A percentile compares a stretch with the other conserved stretches of the same genome.
phyloP scores from a whole-genome alignment of 306 rosid species.

The Parietaria judaica region DNA sequence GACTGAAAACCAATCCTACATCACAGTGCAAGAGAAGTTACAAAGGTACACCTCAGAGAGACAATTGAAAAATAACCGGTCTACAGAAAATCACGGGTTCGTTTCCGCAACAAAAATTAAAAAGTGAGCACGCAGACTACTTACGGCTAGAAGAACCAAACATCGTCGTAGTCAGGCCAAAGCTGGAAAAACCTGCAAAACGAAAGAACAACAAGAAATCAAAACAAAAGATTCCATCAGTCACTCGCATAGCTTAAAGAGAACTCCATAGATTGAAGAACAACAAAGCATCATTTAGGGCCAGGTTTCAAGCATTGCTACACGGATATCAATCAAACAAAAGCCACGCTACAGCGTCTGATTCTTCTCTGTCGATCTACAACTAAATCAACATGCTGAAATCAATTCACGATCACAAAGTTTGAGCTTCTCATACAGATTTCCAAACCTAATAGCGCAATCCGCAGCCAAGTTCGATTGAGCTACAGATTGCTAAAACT shows the following conservation, averaged over 20 bases:
- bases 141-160: slow-evolving; percentile 76
- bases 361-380: slow-evolving; percentile 8
- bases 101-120: not conserved
- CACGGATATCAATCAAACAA: slow-evolving; percentile 21
- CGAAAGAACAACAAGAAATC: too few relatives aligned
- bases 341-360: slow-evolving; percentile 49
- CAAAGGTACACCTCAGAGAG: too few relatives aligned
- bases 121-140: slow-evolving; percentile 16
- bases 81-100: too few relatives aligned
- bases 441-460: not conserved
- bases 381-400: slow-evolving; percentile 11
- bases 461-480: not conserved
- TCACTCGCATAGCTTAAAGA: too few relatives aligned
- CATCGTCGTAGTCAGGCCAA: slow-evolving; percentile 29
- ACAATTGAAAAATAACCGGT: too few relatives aligned
- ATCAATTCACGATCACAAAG: slow-evolving; percentile 8
- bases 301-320: not conserved
- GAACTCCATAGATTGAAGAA: too few relatives aligned
- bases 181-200: not conserved
- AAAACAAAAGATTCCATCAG: too few relatives aligned
- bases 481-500: not conserved
- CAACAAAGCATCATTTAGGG: too few relatives aligned
- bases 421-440: slow-evolving; percentile 16
- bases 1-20: too few relatives aligned
- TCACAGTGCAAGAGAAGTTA: too few relatives aligned